These are phyloP conservation scores for Diaporthe sp. DNA, from an alignment of 2,329 filamentous ascomycete genomes.

Conservation along the genomic window DNA sequence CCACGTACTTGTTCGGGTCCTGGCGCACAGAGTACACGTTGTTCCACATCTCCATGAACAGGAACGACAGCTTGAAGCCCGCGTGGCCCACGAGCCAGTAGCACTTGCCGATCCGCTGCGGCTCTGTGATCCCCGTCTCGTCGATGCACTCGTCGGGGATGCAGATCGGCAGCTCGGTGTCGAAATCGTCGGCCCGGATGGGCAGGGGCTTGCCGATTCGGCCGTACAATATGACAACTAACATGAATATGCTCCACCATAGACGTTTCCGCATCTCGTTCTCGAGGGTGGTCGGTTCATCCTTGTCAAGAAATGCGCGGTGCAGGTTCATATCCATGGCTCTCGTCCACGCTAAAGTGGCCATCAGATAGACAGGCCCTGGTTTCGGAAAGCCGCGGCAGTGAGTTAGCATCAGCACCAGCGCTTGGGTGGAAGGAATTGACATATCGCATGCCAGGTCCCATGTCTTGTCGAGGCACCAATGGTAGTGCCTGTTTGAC, in stretches of 20 bases:
- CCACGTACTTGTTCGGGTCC: conserved; percentile 73
- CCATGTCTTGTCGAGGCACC: conserved; percentile 76
- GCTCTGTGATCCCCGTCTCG: conserved; percentile 71
- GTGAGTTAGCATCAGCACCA: conserved; percentile 79
- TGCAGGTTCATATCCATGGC: conserved; percentile 84
- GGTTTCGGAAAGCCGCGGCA: conserved; percentile 85
- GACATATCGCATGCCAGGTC: conserved; percentile 74
- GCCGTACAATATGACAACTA: conserved; percentile 78
- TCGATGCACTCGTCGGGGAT: conserved; percentile 79
- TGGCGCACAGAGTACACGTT: conserved; percentile 80
- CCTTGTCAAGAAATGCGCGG: conserved; percentile 70
- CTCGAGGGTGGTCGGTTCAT: conserved; percentile 68
- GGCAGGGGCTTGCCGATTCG: conserved; percentile 84
- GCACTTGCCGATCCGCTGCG: conserved; percentile 69
- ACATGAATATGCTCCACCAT: conserved; percentile 80
- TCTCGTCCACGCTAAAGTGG: conserved; percentile 73
- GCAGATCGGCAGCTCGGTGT: conserved; percentile 80
- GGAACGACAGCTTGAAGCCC: conserved; percentile 73
- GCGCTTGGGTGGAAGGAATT: conserved; percentile 78
- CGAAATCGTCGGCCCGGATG: conserved; percentile 80
- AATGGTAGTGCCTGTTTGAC: conserved; percentile 85
- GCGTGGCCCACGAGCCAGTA: conserved; percentile 76
- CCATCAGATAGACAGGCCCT: conserved; percentile 78
- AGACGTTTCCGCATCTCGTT: conserved; percentile 83
- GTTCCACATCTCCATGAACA: conserved; percentile 81